Percentiles rank a stretch among this genome's conserved stretches.
Evolutionary conservation across 805 yeast genomes (phyloP).

Genomic region (Metschnikowia kofuensis): DNA sequence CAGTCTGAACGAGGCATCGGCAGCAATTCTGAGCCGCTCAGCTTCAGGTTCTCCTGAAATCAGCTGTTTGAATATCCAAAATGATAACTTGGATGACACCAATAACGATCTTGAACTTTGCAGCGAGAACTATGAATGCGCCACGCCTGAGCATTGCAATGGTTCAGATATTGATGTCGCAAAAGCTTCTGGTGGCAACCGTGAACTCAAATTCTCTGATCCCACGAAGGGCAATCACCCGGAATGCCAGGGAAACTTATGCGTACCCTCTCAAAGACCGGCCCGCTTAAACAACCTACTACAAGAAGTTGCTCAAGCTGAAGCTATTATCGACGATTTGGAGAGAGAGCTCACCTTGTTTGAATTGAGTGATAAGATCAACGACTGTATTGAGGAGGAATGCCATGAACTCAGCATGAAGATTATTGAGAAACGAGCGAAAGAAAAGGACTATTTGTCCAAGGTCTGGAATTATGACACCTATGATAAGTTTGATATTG

Average conservation of each 20-base stretch:
- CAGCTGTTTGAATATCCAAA: conserved; percentile 30
- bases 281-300: conserved; percentile 26
- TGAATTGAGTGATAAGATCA: conserved; percentile 32
- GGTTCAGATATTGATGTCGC: conserved; percentile 22
- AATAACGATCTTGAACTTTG: conserved; percentile 35
- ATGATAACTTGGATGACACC: conserved; percentile 31
- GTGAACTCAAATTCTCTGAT: too few species aligned
- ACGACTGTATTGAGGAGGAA: conserved; percentile 31
- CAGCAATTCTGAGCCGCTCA: conserved; percentile 30
- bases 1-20: conserved; percentile 8
- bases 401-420: conserved; percentile 28
- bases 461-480: conserved; percentile 41
- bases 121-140: conserved; percentile 20
- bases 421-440: conserved; percentile 32
- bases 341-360: conserved; percentile 33
- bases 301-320: conserved; percentile 35
- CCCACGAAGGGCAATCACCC: too few species aligned
- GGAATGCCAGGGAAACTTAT: too few species aligned
- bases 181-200: conserved; percentile 5
- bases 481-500: conserved; percentile 40
- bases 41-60: conserved; percentile 40
- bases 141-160: conserved; percentile 20
- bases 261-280: conserved; percentile 13
- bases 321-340: conserved; percentile 30
- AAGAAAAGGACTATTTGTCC: conserved; percentile 29